Percentiles rank a stretch among this genome's conserved stretches.
phyloP scores from a whole-genome alignment of 768 basidiomycete species.

The Tubosaeta brunneosetosa region DNA sequence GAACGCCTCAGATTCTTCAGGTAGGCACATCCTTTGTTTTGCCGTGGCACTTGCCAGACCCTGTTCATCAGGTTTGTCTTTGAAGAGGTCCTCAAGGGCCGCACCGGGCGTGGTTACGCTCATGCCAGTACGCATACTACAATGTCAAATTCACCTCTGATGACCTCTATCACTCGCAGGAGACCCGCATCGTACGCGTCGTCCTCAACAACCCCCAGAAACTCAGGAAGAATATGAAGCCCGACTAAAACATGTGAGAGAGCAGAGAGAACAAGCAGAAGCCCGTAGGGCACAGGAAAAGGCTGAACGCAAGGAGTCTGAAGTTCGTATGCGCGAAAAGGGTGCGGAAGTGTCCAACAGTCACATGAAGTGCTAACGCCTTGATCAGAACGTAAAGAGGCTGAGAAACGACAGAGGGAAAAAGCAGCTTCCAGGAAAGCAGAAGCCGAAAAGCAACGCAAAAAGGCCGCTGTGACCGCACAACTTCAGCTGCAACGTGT shows the following conservation, averaged over 20 bases:
- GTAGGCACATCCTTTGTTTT: constrained; percentile 25
- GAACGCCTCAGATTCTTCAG: constrained; percentile 41
- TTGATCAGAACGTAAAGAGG: constrained; percentile 42
- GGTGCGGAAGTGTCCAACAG: constrained; percentile 32
- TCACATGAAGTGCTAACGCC: constrained; percentile 12
- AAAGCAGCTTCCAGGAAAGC: constrained; percentile 55
- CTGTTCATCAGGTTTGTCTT: constrained; percentile 42
- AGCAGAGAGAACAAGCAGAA: constrained; percentile 53
- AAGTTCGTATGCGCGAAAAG: constrained; percentile 45
- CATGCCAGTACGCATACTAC: constrained; percentile 25
- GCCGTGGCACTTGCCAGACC: constrained; percentile 4
- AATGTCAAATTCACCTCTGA: constrained; percentile 7
- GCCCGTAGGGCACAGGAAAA: constrained; percentile 44
- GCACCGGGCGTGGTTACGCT: constrained; percentile 25
- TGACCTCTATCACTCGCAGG: constrained; percentile 8
- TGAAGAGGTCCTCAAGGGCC: constrained; percentile 40
- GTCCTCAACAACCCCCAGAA: constrained; percentile 32
- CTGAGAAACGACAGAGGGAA: constrained; percentile 53
- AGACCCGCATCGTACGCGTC: constrained; percentile 17
- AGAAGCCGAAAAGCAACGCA: constrained; percentile 45
- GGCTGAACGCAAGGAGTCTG: constrained; percentile 42
- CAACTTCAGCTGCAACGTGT: constrained; percentile 43
- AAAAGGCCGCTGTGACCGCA: constrained; percentile 44
- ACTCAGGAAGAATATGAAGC: constrained; percentile 49
- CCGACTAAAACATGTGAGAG: constrained; percentile 44